These are phyloP conservation scores for Phytophthora capsici DNA, from an alignment of 352 stramenopile species.

Conservation along the genomic window DNA sequence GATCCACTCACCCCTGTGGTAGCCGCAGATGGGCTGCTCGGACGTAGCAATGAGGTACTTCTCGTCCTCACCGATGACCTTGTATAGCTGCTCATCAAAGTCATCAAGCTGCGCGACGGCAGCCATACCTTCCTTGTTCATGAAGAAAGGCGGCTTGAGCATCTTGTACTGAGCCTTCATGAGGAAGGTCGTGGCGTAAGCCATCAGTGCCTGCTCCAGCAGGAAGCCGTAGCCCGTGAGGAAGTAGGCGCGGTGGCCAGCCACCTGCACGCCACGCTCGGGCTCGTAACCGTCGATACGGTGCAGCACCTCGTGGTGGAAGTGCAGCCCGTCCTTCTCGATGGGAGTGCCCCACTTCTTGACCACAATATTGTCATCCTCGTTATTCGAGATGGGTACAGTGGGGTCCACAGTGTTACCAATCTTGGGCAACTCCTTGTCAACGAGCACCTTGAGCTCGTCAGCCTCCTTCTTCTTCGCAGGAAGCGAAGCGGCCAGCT, in stretches of 20 bases:
- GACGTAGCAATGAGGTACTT: constrained; percentile 99
- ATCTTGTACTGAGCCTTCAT: constrained; percentile 96
- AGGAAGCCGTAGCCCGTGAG: constrained; percentile 98
- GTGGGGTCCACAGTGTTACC: constrained; percentile 97
- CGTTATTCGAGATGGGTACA: constrained; percentile 96
- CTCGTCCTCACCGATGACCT: constrained; percentile 96
- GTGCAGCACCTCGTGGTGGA: constrained; percentile 97
- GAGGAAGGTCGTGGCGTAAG: constrained; percentile 98
- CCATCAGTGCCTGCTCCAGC: constrained; percentile 99
- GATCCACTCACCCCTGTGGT: constrained; percentile 95
- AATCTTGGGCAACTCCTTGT: constrained; percentile 91
- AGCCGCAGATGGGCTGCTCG: constrained; percentile 99
- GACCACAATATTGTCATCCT: constrained; percentile 97
- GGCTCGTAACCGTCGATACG: constrained; percentile 99
- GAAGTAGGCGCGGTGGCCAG: constrained; percentile 99
- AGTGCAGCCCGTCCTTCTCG: constrained; percentile 88
- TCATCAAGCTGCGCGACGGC: constrained; percentile 99
- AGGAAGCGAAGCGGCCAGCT: constrained; percentile 64
- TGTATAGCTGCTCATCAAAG: constrained; percentile 99
- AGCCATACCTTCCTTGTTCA: constrained; percentile 99
- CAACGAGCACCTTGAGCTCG: constrained; percentile 73
- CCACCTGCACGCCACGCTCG: constrained; percentile 94
- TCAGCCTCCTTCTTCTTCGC: constrained; percentile 86
- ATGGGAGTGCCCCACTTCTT: constrained; percentile 77
- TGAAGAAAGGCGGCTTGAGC: constrained; percentile 99